Conservation (phyloP, 2,329 filamentous ascomycete genomes). For the Lasiodiplodia hormozganensis region DNA sequence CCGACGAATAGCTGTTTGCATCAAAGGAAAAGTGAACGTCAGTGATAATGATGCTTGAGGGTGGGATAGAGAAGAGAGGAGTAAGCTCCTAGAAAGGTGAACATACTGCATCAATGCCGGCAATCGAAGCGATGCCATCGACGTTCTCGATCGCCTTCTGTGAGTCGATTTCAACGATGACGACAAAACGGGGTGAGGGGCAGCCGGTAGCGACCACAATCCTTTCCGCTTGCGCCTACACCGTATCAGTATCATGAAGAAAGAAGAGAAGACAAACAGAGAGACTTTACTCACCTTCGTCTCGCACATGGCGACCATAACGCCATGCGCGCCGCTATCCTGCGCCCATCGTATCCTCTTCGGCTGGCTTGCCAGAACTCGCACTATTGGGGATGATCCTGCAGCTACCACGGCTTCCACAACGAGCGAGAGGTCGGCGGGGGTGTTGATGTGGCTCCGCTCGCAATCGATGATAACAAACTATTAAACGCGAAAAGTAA, state of each 20-base stretch:
- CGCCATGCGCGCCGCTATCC: conserved; percentile 11
- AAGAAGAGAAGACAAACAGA: neutral
- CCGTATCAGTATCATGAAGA: neutral
- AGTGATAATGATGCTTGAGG: neutral
- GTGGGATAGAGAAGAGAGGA: neutral
- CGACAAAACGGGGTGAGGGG: conserved; percentile 21
- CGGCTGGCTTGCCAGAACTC: conserved; percentile 3
- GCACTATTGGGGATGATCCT: conserved; percentile 2
- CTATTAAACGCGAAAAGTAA: neutral
- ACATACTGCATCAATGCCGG: conserved; percentile 12
- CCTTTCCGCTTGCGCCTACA: conserved; percentile 1
- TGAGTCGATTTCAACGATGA: conserved; percentile 12
- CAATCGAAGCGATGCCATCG: neutral
- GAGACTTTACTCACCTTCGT: conserved; percentile 4
- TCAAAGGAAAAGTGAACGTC: too few relatives aligned
- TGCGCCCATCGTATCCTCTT: conserved; percentile 13
- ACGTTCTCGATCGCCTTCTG: neutral
- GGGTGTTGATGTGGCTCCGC: neutral
- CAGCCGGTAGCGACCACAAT: conserved; percentile 10
- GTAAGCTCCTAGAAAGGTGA: neutral
- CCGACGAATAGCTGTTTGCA: conserved; percentile 14
- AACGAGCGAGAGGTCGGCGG: neutral
- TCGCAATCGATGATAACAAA: conserved; percentile 21
- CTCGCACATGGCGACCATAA: conserved; percentile 21
- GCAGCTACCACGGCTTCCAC: neutral